Base-by-base conservation (phyloP, 2,329 filamentous ascomycete species). In the Arthrobotrys musiformis region DNA sequence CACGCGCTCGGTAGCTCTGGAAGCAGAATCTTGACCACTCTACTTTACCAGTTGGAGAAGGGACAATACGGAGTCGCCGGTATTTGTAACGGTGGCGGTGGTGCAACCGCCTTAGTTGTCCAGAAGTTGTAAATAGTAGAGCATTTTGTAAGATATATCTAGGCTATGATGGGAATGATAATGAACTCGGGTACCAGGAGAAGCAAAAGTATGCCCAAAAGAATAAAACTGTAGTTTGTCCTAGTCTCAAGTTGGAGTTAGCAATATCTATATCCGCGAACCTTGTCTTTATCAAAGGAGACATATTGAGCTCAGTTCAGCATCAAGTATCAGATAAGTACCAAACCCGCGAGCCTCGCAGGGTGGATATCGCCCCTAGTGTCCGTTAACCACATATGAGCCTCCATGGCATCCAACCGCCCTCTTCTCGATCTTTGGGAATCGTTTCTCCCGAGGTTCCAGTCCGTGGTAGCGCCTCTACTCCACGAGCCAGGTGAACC, bases 11-110 rank as follows among this genome's bases (percentile, higher is more conserved):
- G 94, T 17, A 97, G 93, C 87, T 97, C 94, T 0, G 94, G 94
- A 13, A 94, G 93, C 24, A 89, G 94, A 78, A 97, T 98, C 79
- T 85, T 98, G 74, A 93, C 93, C 1, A 97, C 94, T 0, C 85
- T 98, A 78, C 86, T 98, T 78, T 94, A 98, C 84, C 94, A 97
- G 85, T 86, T 98, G 78, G 90, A 96, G 86, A 90, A 91, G 44
- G 94, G 94, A 37, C 92, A 99, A 85, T 98, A 97, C 82, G 95
- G 95, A 66, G 92, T 94, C 79, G 95, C 94, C 15, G 94, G 94
- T 1, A 98, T 99, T 78, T 98, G 95, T 86, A 99, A 99, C 82
- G 95, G 95, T 52, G 95, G 95, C 46, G 95, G 95, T 75, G 94
- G 93, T 13, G 93, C 94, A 0, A 94, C 92, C 8, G 95, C 94